phyloP scores from a whole-genome alignment of 495 filamentous ascomycete genomes.

The Penicillium alfredii region DNA sequence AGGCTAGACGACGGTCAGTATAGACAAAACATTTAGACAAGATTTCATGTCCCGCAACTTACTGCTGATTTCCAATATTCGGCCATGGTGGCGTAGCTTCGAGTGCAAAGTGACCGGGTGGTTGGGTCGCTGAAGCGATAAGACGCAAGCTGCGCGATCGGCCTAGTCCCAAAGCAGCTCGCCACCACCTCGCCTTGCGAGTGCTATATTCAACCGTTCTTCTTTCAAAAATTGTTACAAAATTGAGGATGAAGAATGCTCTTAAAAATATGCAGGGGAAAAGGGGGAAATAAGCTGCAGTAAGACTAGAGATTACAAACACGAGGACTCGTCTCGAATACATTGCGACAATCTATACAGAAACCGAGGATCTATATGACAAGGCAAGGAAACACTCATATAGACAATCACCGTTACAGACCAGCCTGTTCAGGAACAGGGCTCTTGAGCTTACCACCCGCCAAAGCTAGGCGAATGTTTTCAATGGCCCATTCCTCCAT shows the following conservation, averaged over 20 bases:
- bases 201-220: too few species aligned
- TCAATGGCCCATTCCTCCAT: slow-evolving; percentile 63
- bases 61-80: slow-evolving; percentile 99
- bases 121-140: slow-evolving; percentile 7
- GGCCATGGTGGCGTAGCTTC: slow-evolving; percentile 58
- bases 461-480: slow-evolving; percentile 52
- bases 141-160: slow-evolving; percentile 9
- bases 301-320: too few species aligned
- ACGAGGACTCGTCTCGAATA: too few species aligned
- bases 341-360: too few species aligned
- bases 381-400: too few species aligned
- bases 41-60: slow-evolving; percentile 14
- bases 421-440: slow-evolving; percentile 55
- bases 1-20: slow-evolving; percentile 41
- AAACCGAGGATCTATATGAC: too few species aligned
- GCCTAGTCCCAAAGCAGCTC: slow-evolving; percentile 19
- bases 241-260: too few species aligned
- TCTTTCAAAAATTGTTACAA: too few species aligned
- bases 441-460: slow-evolving; percentile 50
- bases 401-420: slow-evolving; percentile 18
- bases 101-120: slow-evolving; percentile 1
- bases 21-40: neutral
- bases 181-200: too few species aligned
- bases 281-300: too few species aligned
- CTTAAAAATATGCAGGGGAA: too few species aligned